Evolutionary conservation across 2,329 filamentous ascomycete genomes (phyloP), one percentile per base, ranked within the genome.

Genomic region (Arthroderma sp.): DNA sequence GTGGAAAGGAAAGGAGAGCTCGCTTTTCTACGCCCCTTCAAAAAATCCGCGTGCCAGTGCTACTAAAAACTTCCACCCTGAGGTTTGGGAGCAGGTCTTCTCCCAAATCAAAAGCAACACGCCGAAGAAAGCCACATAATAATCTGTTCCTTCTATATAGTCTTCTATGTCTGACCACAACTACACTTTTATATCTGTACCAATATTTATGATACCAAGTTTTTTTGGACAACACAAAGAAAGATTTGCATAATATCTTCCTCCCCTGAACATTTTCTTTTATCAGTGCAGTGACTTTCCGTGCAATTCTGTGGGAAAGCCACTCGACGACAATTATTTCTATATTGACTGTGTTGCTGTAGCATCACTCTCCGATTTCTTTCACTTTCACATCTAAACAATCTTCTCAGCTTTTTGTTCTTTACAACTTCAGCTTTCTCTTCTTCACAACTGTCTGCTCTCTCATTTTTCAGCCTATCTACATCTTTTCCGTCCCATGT

Each of bases 1-100:
- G 60, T 67, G 61, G 59, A 55, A 57, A 47, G 59, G 59, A 4
- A 61, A 53, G 37, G 50, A 58, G n/a, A 55, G 58, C 3, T 58
- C 54, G 7, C 55, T 64, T 15, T 69, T 69, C 46, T 69, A 60
- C 51, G 56, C 65, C 4, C 52, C 50, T n/a, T 52, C 57, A 36
- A 57, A 61, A 38, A 67, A 63, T 43, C 58, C 57, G 29, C 57
- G 59, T n/a, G 63, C 63, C 5, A 57, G 53, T 39, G 48, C 59
- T 22, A 63, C 66, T 0, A 53, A 59, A 8, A 61, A 57, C 4
- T 67, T 65, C 43, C 66, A 61, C 45, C 67, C 67, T 9, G 64
- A 67, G 36, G 49, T 66, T 22, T 70, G 67, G 67, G 60, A 61
- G 32, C 53, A 58, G 47, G 62, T 70, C 29, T 68, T 62, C 49